These are phyloP conservation scores for Peronospora destructor DNA, from an alignment of 352 stramenopile species.

Conservation along the genomic window DNA sequence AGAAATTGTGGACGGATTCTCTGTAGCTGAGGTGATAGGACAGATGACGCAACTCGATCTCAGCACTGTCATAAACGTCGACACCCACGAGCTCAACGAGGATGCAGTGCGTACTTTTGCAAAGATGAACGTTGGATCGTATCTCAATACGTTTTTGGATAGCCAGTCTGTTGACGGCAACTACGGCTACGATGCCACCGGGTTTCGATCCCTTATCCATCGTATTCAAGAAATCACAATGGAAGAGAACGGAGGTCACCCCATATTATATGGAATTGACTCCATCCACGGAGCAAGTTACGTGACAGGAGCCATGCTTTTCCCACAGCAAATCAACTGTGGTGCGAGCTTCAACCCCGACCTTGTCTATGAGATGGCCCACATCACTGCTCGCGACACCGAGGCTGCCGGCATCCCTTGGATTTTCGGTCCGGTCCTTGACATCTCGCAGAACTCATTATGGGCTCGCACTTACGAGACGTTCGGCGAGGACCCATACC, in stretches of 20 bases:
- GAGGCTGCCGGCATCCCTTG: slow-evolving; percentile 70
- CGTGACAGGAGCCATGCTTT: slow-evolving; percentile 59
- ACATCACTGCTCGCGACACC: slow-evolving; percentile 70
- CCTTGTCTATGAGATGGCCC: slow-evolving; percentile 44
- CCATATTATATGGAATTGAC: slow-evolving; percentile 79
- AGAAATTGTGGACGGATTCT: slow-evolving; percentile 36
- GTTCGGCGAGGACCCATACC: slow-evolving; percentile 83
- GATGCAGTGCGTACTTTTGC: slow-evolving; percentile 48
- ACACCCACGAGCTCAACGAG: slow-evolving; percentile 42
- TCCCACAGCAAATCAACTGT: slow-evolving; percentile 80
- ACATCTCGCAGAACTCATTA: slow-evolving; percentile 68
- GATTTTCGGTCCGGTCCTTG: slow-evolving; percentile 79
- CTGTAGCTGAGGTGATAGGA: slow-evolving; percentile 33
- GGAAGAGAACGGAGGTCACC: slow-evolving; percentile 43
- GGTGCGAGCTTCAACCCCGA: slow-evolving; percentile 79
- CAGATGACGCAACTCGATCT: slow-evolving; percentile 88
- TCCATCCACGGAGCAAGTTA: slow-evolving; percentile 84
- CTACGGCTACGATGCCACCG: slow-evolving; percentile 35
- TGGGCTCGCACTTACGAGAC: slow-evolving; percentile 87
- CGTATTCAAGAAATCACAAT: slow-evolving; percentile 64
- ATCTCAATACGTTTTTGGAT: slow-evolving; percentile 64
- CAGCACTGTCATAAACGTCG: slow-evolving; percentile 42
- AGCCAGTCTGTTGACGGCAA: slow-evolving; percentile 22
- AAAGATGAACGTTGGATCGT: slow-evolving; percentile 65
- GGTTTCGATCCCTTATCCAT: slow-evolving; percentile 57